Conservation (phyloP, 306 rosid genomes). For the Fagus sylvatica region DNA sequence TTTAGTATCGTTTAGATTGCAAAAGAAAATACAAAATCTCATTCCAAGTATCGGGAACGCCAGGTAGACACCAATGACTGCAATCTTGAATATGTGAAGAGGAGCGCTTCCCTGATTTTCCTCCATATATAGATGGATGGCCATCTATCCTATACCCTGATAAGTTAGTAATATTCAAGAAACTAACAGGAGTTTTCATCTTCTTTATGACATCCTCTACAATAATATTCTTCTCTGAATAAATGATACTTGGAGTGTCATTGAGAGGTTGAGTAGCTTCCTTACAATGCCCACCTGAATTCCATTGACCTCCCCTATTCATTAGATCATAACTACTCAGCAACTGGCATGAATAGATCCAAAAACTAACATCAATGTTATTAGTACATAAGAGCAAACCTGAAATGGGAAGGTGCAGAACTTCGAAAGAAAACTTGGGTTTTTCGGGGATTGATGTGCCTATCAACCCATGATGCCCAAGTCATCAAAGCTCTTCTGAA, state of each 20-base stretch:
- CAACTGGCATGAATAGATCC: not conserved
- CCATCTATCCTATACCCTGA: slow-evolving; percentile 77
- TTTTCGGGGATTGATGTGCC: slow-evolving; percentile 53
- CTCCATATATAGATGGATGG: slow-evolving; percentile 81
- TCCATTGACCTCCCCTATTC: slow-evolving; percentile 87
- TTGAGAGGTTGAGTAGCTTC: slow-evolving; percentile 67
- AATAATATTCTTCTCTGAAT: slow-evolving; percentile 57
- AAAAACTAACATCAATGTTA: not conserved
- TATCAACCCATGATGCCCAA: slow-evolving; percentile 90
- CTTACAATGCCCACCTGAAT: slow-evolving; percentile 86
- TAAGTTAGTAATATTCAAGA: slow-evolving; percentile 72
- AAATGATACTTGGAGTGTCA: slow-evolving; percentile 27
- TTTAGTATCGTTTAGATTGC: slow-evolving; percentile 34
- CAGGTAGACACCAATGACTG: slow-evolving; percentile 99
- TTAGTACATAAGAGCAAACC: slow-evolving; percentile 46
- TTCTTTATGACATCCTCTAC: slow-evolving; percentile 58
- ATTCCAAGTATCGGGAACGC: slow-evolving; percentile 92
- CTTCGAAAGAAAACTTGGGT: slow-evolving; percentile 83
- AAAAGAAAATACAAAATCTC: slow-evolving; percentile 64
- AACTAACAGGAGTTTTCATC: slow-evolving; percentile 75
- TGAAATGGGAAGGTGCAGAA: slow-evolving; percentile 93
- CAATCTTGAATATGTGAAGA: slow-evolving; percentile 67
- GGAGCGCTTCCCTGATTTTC: slow-evolving; percentile 33
- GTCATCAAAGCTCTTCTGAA: slow-evolving; percentile 72
- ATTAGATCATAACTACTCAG: slow-evolving; percentile 24